These are phyloP conservation scores for Nicotiana noctiflora DNA, from an alignment of 257 asterid species.

Conservation along the genomic window DNA sequence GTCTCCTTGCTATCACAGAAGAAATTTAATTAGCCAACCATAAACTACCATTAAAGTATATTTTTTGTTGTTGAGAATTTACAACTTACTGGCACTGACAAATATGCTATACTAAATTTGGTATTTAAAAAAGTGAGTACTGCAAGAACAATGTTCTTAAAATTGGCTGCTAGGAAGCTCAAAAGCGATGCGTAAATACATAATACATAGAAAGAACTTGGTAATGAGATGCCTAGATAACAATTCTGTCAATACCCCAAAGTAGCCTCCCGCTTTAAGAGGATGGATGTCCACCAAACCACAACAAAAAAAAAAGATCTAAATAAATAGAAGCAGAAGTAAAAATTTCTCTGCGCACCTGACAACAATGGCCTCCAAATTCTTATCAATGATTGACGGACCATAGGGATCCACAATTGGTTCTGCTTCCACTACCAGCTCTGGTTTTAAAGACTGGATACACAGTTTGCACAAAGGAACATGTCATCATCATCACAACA, in stretches of 20 bases:
- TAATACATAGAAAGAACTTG: neutral
- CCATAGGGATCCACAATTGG: constrained; percentile 88
- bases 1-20: constrained; percentile 75
- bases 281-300: neutral
- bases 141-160: neutral
- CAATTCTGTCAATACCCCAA: neutral
- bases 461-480: constrained; percentile 5
- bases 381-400: constrained; percentile 67
- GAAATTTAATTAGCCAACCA: constrained; percentile 15
- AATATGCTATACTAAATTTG: neutral
- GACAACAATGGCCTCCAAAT: constrained; percentile 90
- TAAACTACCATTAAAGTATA: neutral
- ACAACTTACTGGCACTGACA: no score
- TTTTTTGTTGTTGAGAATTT: neutral
- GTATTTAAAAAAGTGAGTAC: neutral
- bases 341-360: constrained; percentile 31
- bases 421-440: constrained; percentile 66
- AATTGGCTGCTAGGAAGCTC: neutral
- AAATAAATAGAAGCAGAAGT: neutral
- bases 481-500: constrained; percentile 16
- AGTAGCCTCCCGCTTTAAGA: neutral
- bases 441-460: constrained; percentile 67
- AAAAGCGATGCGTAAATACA: neutral
- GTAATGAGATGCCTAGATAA: neutral
- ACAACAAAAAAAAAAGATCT: neutral